phyloP scores from a whole-genome alignment of 164 flowering plant genomes.

The Vitis rotundifolia region DNA sequence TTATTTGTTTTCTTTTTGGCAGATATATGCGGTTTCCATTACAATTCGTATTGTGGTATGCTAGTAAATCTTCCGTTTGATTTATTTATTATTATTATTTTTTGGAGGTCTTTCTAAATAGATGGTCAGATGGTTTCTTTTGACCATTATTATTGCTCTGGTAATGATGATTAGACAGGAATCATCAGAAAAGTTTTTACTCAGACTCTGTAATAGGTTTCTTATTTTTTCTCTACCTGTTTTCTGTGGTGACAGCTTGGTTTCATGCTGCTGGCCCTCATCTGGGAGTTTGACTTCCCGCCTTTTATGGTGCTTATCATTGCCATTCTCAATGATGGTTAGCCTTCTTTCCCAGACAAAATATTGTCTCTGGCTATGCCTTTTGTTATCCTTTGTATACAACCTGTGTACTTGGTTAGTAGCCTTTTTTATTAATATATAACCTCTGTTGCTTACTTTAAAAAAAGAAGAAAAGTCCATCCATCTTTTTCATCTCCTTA shows the following conservation, averaged over 20 bases:
- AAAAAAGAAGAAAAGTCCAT: no score
- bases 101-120: not conserved
- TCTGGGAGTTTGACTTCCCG: constrained; percentile 89
- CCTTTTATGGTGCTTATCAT: constrained; percentile 94
- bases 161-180: not conserved
- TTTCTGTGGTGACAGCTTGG: constrained; percentile 58
- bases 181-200: not conserved
- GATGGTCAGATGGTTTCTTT: not conserved
- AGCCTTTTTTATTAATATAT: no score
- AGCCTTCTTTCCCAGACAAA: constrained; percentile 7
- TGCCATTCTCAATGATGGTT: constrained; percentile 91
- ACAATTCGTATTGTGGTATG: constrained; percentile 96
- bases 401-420: no score
- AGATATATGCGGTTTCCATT: constrained; percentile 94
- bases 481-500: no score
- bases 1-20: constrained; percentile 17
- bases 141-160: not conserved
- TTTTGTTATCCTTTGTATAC: no score
- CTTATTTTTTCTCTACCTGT: constrained; percentile 3
- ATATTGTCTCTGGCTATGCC: no score
- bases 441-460: no score
- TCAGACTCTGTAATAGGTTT: not conserved
- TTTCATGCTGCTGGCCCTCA: constrained; percentile 83
- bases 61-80: not conserved
- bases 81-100: not conserved